A percentile compares a stretch with the other conserved stretches of the same genome.
These are phyloP conservation scores for Plasmodium sp. DNA, from an alignment of 169 alveolate genomes.

Conservation along the genomic window DNA sequence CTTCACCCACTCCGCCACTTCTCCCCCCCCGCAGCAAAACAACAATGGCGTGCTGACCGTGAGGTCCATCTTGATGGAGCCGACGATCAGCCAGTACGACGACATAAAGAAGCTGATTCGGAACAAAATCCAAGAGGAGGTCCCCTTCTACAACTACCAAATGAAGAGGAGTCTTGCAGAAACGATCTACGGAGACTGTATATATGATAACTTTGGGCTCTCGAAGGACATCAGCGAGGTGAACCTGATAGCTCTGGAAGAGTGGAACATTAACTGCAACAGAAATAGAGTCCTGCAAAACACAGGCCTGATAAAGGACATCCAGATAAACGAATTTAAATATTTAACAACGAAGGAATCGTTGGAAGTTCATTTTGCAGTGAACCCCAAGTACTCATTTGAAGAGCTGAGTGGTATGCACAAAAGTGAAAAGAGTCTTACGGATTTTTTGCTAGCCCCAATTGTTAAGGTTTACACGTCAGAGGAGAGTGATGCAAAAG, in stretches of 20 bases:
- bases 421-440: conserved; percentile 29
- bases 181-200: conserved; percentile 82
- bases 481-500: conserved; percentile 23
- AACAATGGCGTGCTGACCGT: conserved; percentile 40
- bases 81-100: conserved; percentile 77
- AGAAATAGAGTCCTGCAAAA: conserved; percentile 40
- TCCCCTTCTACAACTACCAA: conserved; percentile 60
- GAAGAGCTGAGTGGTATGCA: conserved; percentile 39
- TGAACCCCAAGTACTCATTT: conserved; percentile 45
- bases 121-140: conserved; percentile 33
- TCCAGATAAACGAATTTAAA: conserved; percentile 23
- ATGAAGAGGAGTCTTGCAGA: conserved; percentile 82
- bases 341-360: conserved; percentile 77
- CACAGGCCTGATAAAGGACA: conserved; percentile 55
- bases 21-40: conserved; percentile 17
- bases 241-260: conserved; percentile 51
- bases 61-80: conserved; percentile 22
- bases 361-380: conserved; percentile 65
- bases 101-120: conserved; percentile 75
- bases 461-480: conserved; percentile 19
- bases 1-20: neutral
- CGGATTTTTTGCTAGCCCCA: conserved; percentile 29
- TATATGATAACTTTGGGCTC: conserved; percentile 81
- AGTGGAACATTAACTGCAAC: conserved; percentile 77
- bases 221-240: conserved; percentile 74